phyloP scores from a whole-genome alignment of 1,139 yeast species.

The Arxiozyma slooffiae region DNA sequence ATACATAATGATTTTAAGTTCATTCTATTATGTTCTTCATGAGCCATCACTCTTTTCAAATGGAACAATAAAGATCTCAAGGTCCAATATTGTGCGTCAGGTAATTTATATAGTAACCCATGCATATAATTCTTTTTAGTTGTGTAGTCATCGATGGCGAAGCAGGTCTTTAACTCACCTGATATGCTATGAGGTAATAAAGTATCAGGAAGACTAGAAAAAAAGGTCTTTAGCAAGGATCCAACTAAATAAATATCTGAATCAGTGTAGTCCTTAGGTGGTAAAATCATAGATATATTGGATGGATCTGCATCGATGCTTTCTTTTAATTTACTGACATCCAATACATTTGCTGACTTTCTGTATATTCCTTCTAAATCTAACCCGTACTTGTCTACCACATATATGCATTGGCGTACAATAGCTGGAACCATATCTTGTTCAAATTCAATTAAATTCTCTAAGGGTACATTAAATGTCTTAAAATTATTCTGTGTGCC shows the following conservation, averaged over 20 bases:
- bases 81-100: constrained; percentile 93
- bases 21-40: constrained; percentile 67
- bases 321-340: constrained; percentile 62
- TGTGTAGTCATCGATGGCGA: constrained; percentile 51
- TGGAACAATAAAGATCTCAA: constrained; percentile 77
- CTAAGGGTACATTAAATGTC: constrained; percentile 76
- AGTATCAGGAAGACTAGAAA: constrained; percentile 62
- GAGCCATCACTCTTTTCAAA: constrained; percentile 59
- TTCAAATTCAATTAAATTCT: constrained; percentile 64
- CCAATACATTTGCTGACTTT: constrained; percentile 67
- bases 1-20: constrained; percentile 66
- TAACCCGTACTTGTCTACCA: constrained; percentile 74
- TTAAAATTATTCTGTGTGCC: constrained; percentile 38
- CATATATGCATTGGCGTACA: constrained; percentile 79
- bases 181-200: constrained; percentile 50
- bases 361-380: constrained; percentile 85
- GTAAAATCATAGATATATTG: constrained; percentile 46
- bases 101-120: constrained; percentile 76
- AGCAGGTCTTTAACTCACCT: constrained; percentile 59
- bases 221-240: constrained; percentile 58
- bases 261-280: constrained; percentile 45
- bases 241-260: constrained; percentile 68
- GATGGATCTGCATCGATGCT: constrained; percentile 73
- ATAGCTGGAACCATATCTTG: constrained; percentile 89
- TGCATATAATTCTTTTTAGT: constrained; percentile 68